Conservation (phyloP, 2,329 filamentous ascomycete genomes). For the Fusarium devonianum region DNA sequence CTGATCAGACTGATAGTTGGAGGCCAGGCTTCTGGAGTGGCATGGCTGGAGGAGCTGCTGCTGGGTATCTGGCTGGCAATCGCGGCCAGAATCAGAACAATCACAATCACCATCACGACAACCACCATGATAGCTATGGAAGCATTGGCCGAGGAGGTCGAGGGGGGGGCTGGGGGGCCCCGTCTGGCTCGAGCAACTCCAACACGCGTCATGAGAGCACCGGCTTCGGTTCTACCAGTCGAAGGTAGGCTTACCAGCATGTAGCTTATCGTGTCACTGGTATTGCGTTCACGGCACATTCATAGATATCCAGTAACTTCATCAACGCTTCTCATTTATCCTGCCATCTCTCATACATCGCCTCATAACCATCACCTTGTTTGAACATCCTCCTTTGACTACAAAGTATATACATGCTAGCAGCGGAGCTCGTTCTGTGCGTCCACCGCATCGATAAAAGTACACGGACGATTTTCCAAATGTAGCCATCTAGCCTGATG, state of each 20-base stretch:
- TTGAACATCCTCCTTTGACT: slow-evolving; percentile 18
- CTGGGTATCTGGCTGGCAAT: slow-evolving; percentile 68
- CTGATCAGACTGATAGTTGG: slow-evolving; percentile 59
- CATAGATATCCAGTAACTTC: slow-evolving; percentile 19
- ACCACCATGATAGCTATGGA: slow-evolving; percentile 43
- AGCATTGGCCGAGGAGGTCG: slow-evolving; percentile 45
- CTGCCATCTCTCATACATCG: slow-evolving; percentile 33
- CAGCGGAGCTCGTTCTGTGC: slow-evolving; percentile 15
- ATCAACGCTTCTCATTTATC: slow-evolving; percentile 41
- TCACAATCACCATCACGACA: slow-evolving; percentile 37
- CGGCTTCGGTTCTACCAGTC: slow-evolving; percentile 74
- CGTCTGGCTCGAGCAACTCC: slow-evolving; percentile 49
- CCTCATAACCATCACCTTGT: slow-evolving; percentile 17
- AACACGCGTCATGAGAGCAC: slow-evolving; percentile 72
- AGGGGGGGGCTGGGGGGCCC: slow-evolving; percentile 45
- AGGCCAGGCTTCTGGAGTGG: slow-evolving; percentile 79
- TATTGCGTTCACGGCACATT: neutral
- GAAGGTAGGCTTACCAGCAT: slow-evolving; percentile 51
- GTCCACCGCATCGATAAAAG: slow-evolving; percentile 34
- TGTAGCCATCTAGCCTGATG: slow-evolving; percentile 41
- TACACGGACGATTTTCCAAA: slow-evolving; percentile 43
- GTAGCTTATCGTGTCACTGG: neutral
- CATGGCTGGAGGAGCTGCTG: slow-evolving; percentile 71
- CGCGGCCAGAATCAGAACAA: slow-evolving; percentile 48
- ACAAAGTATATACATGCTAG: slow-evolving; percentile 40